A percentile compares a stretch with the other conserved stretches of the same genome.
phyloP scores from a whole-genome alignment of 352 stramenopile genomes.

The Sclerospora graminicola region DNA sequence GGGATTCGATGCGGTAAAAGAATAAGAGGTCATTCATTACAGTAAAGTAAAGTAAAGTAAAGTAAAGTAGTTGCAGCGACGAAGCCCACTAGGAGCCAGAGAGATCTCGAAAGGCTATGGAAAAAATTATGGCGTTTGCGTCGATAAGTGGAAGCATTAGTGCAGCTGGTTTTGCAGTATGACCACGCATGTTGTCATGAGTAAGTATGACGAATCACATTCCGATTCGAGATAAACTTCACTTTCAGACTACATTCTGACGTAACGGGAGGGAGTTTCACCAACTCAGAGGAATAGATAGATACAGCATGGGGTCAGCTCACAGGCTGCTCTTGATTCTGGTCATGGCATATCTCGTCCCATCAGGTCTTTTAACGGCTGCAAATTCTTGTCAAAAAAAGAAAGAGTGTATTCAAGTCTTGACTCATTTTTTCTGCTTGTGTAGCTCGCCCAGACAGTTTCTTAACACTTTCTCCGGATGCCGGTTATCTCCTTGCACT shows the following conservation, averaged over 20 bases:
- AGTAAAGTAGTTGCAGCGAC: too few species aligned
- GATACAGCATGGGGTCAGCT: slow-evolving; percentile 14
- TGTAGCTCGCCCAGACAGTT: slow-evolving; percentile 5
- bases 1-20: too few species aligned
- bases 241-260: background rate
- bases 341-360: slow-evolving; percentile 4
- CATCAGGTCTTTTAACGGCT: slow-evolving; percentile 1
- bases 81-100: too few species aligned
- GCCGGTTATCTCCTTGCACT: slow-evolving; percentile 10
- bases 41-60: too few species aligned
- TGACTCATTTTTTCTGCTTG: background rate
- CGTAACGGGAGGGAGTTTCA: too few species aligned
- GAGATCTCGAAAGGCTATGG: too few species aligned
- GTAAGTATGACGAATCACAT: background rate
- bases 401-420: background rate
- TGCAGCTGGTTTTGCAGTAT: background rate
- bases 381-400: too few species aligned
- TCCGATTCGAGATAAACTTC: background rate
- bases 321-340: slow-evolving; percentile 13
- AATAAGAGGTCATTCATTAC: too few species aligned
- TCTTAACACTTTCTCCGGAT: slow-evolving; percentile 14
- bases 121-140: too few species aligned
- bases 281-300: too few species aligned
- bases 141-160: too few species aligned
- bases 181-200: background rate